A percentile compares a stretch with the other conserved stretches of the same genome.
phyloP scores from a whole-genome alignment of 2,329 filamentous ascomycete genomes.

The Colletotrichum caudatum region DNA sequence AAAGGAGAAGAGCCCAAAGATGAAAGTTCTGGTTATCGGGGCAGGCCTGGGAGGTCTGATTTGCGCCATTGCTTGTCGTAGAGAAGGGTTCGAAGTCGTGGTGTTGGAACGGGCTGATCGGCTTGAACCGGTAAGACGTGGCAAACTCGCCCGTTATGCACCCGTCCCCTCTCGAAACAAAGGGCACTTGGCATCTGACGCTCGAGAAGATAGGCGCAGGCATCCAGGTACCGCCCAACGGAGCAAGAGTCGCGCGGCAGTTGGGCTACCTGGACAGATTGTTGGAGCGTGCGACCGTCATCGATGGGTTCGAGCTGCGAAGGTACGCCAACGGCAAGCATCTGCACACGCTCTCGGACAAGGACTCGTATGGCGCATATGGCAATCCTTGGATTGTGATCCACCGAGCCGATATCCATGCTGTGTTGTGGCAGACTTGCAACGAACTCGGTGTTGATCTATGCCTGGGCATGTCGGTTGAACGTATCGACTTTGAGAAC shows the following conservation, averaged over 20 bases:
- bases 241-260: constrained; percentile 20
- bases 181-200: not conserved
- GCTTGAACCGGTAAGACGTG: constrained; percentile 18
- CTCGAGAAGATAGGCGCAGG: constrained; percentile 25
- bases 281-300: not conserved
- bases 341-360: not conserved
- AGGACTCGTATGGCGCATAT: not conserved
- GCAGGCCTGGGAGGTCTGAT: constrained; percentile 28
- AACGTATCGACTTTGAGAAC: constrained; percentile 24
- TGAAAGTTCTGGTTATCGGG: constrained; percentile 34
- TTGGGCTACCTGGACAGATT: constrained; percentile 20
- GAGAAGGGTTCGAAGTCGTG: constrained; percentile 30
- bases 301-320: constrained; percentile 21
- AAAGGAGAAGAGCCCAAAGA: not conserved
- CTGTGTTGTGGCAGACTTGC: constrained; percentile 22
- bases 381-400: constrained; percentile 23
- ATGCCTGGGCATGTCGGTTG: constrained; percentile 13
- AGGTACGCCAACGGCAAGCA: constrained; percentile 19
- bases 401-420: constrained; percentile 28
- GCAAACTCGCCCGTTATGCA: not conserved
- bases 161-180: not conserved
- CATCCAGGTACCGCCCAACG: constrained; percentile 33
- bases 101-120: constrained; percentile 31
- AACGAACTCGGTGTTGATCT: constrained; percentile 8
- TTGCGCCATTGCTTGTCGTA: constrained; percentile 29